Percentiles rank a stretch among this genome's conserved stretches.
Conservation (phyloP, 805 yeast genomes). For the Saccharomyces jurei region DNA sequence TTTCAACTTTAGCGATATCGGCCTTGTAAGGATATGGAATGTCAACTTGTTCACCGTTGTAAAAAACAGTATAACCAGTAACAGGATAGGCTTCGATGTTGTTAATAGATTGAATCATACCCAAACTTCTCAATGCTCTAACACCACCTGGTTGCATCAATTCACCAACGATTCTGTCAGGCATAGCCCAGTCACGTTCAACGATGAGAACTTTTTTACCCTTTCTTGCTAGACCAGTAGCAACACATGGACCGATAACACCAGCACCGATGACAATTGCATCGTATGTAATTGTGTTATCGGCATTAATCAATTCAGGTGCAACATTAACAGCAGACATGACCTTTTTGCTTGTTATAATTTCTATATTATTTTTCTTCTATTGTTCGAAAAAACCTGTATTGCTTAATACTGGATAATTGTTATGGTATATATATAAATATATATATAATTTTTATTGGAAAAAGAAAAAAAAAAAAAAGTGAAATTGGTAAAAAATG, state of each 20-base stretch:
- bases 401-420: not conserved
- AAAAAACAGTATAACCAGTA: constrained; percentile 74
- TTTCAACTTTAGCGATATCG: constrained; percentile 36
- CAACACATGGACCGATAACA: constrained; percentile 89
- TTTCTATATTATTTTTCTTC: not conserved
- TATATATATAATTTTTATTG: not conserved
- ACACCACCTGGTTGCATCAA: constrained; percentile 96
- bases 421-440: not conserved
- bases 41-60: constrained; percentile 45
- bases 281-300: constrained; percentile 44
- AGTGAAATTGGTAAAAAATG: not conserved
- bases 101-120: constrained; percentile 55
- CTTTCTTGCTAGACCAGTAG: constrained; percentile 81
- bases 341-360: not conserved
- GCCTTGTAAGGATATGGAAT: constrained; percentile 69
- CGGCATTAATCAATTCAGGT: constrained; percentile 23
- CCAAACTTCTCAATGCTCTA: constrained; percentile 70
- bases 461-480: not conserved
- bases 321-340: not conserved
- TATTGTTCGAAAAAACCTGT: not conserved
- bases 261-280: constrained; percentile 97
- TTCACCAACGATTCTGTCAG: constrained; percentile 96
- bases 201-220: constrained; percentile 69
- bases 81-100: constrained; percentile 60
- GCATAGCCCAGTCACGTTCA: constrained; percentile 86